phyloP scores from a whole-genome alignment of 2,329 filamentous ascomycete species.

The Westerdykella aurantiaca region DNA sequence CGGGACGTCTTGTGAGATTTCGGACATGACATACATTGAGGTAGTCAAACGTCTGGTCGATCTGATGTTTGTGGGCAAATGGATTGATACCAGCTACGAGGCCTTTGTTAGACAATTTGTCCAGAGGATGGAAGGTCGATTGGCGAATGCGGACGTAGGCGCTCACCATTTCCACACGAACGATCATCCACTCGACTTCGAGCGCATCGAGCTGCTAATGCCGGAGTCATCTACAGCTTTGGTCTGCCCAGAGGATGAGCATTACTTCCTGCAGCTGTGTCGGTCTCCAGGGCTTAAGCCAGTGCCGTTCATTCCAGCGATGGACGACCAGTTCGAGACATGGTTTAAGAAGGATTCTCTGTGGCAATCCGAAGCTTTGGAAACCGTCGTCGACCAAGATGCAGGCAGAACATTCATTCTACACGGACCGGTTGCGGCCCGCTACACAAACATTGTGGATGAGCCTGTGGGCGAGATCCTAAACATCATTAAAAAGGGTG shows the following conservation, averaged over 20 bases:
- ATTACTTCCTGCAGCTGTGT: conserved; percentile 29
- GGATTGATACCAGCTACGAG: conserved; percentile 79
- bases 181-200: conserved; percentile 5
- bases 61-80: conserved; percentile 88
- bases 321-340: conserved; percentile 35
- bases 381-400: conserved; percentile 33
- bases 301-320: conserved; percentile 30
- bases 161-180: no score
- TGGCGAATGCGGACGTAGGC: not conserved
- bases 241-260: conserved; percentile 11
- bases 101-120: conserved; percentile 84
- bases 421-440: conserved; percentile 34
- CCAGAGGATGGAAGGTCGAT: conserved; percentile 41
- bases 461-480: conserved; percentile 12
- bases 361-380: conserved; percentile 38
- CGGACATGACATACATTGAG: conserved; percentile 93
- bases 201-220: conserved; percentile 9
- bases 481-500: conserved; percentile 9
- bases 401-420: conserved; percentile 32
- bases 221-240: conserved; percentile 6
- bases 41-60: conserved; percentile 83
- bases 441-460: conserved; percentile 10
- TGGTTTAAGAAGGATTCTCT: conserved; percentile 41
- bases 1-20: conserved; percentile 76
- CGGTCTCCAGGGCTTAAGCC: conserved; percentile 30